Evolutionary conservation across 169 alveolate genomes (phyloP).

Genomic region (Eimeria necatrix): DNA sequence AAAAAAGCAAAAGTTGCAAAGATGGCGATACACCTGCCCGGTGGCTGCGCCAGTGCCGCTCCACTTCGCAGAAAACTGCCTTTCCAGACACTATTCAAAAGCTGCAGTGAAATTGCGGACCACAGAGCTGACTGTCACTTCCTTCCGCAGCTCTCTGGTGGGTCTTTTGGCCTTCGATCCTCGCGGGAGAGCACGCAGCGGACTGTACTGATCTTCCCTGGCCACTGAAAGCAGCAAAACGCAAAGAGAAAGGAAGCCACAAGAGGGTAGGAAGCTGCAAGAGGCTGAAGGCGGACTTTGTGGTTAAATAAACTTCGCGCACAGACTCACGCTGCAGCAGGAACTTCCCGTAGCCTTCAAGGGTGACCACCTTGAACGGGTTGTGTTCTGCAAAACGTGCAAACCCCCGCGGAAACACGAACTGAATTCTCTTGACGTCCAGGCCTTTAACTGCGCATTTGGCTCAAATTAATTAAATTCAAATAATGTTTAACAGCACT

Average conservation of each 20-base stretch:
- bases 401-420: too few relatives aligned
- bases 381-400: not conserved
- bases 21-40: too few relatives aligned
- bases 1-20: too few relatives aligned
- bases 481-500: too few relatives aligned
- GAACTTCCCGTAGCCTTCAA: slow-evolving; percentile 28
- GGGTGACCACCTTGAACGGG: not conserved
- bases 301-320: not conserved
- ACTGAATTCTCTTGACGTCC: too few relatives aligned
- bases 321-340: not conserved
- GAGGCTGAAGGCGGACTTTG: too few relatives aligned
- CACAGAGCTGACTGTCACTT: not conserved
- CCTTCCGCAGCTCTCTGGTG: slow-evolving; percentile 1
- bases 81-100: not conserved
- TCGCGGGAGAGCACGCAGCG: not conserved
- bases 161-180: not conserved
- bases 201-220: slow-evolving; percentile 12
- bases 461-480: too few relatives aligned
- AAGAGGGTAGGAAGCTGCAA: too few relatives aligned
- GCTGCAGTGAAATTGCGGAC: not conserved
- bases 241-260: too few relatives aligned
- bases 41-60: too few relatives aligned
- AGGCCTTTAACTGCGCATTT: too few relatives aligned
- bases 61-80: not conserved
- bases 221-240: not conserved